These are phyloP conservation scores for Heterotrichella gracilis DNA, from an alignment of 352 stramenopile genomes.

Conservation along the genomic window DNA sequence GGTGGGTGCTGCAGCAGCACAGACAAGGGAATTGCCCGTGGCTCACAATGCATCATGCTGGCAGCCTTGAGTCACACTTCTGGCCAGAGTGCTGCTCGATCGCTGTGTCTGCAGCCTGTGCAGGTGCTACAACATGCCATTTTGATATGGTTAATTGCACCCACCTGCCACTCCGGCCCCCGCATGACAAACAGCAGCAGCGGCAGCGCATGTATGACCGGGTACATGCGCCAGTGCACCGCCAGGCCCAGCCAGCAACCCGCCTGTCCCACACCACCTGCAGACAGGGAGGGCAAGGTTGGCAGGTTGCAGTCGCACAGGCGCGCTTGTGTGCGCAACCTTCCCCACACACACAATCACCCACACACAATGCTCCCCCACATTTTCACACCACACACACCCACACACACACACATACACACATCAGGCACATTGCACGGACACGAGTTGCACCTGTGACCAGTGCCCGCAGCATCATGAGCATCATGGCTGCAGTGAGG, in stretches of 20 bases:
- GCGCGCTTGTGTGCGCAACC: neutral
- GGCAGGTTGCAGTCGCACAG: neutral
- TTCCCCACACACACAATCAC: neutral
- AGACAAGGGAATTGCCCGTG: slow-evolving; percentile 42
- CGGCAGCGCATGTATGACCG: slow-evolving; percentile 67
- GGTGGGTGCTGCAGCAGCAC: slow-evolving; percentile 28
- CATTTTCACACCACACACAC: too few relatives aligned
- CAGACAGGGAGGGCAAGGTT: slow-evolving; percentile 13
- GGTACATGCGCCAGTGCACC: slow-evolving; percentile 92
- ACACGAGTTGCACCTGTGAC: too few relatives aligned
- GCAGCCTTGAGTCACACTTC: too few relatives aligned
- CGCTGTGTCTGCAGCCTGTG: too few relatives aligned
- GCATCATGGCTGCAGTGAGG: slow-evolving; percentile 56
- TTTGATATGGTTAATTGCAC: too few relatives aligned
- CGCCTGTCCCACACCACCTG: neutral
- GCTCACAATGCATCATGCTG: too few relatives aligned
- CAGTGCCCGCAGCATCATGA: slow-evolving; percentile 35
- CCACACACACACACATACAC: too few relatives aligned
- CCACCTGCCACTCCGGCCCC: too few relatives aligned
- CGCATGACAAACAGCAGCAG: slow-evolving; percentile 46
- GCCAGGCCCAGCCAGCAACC: slow-evolving; percentile 41
- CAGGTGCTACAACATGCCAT: too few relatives aligned
- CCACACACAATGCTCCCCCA: neutral
- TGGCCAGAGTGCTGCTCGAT: too few relatives aligned
- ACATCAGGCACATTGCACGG: too few relatives aligned